phyloP scores from a whole-genome alignment of 257 asterid species.

The Solanum acaule region DNA sequence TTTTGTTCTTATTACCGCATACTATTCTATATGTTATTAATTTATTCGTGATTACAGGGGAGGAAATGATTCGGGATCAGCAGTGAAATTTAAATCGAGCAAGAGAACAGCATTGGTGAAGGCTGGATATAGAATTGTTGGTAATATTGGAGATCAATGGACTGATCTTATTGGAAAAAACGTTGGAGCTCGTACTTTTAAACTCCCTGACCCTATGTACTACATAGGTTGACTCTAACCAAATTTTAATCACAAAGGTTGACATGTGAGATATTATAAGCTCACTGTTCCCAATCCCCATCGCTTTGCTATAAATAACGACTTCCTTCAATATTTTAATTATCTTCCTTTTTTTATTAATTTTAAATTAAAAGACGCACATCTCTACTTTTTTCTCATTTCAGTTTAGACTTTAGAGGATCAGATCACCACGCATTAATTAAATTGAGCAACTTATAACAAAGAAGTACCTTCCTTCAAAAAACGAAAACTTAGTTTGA shows the following conservation, averaged over 20 bases:
- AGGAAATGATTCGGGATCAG: neutral
- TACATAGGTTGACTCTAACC: neutral
- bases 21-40: no score
- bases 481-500: no score
- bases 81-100: slow-evolving; percentile 12
- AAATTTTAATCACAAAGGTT: neutral
- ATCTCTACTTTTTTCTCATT: no score
- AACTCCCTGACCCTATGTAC: slow-evolving; percentile 31
- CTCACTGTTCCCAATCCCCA: neutral
- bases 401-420: neutral
- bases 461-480: no score
- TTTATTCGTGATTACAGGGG: slow-evolving; percentile 8
- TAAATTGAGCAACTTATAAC: neutral
- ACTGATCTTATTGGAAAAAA: slow-evolving; percentile 17
- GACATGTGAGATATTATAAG: no score
- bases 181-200: slow-evolving; percentile 24
- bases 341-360: neutral
- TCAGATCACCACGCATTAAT: neutral
- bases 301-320: neutral
- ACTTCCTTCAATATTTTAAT: neutral
- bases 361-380: no score
- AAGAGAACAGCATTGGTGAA: slow-evolving; percentile 17
- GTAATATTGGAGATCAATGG: slow-evolving; percentile 35
- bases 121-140: slow-evolving; percentile 22
- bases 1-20: no score